phyloP scores from a whole-genome alignment of 768 basidiomycete genomes.

The Amanita pallidorosea region DNA sequence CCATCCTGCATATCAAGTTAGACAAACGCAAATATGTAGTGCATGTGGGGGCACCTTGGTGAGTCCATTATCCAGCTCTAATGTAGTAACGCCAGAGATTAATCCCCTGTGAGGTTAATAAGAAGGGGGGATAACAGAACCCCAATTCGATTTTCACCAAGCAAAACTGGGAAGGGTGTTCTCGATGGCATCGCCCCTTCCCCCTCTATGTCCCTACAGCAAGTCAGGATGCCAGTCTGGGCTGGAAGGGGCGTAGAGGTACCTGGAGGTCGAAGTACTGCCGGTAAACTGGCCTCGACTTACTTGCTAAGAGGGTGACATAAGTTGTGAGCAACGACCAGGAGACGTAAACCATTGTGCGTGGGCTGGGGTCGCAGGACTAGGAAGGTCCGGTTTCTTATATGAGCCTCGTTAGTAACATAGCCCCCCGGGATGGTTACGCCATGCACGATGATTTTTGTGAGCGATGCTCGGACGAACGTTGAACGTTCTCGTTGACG shows the following conservation, averaged over 20 bases:
- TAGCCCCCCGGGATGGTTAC: background rate
- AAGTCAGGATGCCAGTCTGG: background rate
- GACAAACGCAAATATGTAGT: background rate
- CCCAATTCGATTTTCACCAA: constrained; percentile 33
- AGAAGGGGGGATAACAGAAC: constrained; percentile 1
- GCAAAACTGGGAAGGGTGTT: constrained; percentile 68
- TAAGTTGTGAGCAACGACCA: background rate
- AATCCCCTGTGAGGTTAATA: constrained; percentile 41
- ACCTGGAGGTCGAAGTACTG: constrained; percentile 44
- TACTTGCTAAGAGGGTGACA: background rate
- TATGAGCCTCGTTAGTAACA: background rate
- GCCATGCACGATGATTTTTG: background rate
- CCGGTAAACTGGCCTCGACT: constrained; percentile 5
- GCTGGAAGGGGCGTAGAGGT: constrained; percentile 3
- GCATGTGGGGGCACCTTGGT: constrained; percentile 39
- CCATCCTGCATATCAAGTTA: constrained; percentile 42
- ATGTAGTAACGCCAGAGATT: constrained; percentile 63
- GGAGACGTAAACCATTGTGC: background rate
- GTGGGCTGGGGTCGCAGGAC: background rate
- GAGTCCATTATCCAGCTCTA: constrained; percentile 73
- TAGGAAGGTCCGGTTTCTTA: constrained; percentile 3
- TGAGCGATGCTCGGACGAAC: background rate
- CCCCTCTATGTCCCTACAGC: constrained; percentile 60
- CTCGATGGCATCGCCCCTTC: constrained; percentile 66
- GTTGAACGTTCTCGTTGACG: background rate